phyloP scores from a whole-genome alignment of 2,329 filamentous ascomycete species.

The Talaromyces funiculosus region DNA sequence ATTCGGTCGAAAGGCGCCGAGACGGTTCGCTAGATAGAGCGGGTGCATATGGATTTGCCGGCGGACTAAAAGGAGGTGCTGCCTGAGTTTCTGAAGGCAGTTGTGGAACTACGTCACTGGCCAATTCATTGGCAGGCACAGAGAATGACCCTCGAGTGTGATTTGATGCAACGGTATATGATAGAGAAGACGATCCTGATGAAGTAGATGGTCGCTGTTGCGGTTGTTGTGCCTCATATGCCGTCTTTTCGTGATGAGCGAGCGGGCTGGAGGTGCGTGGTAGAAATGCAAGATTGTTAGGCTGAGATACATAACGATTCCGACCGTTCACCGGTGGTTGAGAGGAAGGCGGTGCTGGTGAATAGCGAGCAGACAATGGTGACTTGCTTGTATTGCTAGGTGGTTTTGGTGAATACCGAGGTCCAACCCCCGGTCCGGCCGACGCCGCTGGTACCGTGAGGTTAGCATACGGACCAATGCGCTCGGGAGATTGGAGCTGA shows the following conservation, averaged over 20 bases:
- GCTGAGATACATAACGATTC: slow-evolving; percentile 39
- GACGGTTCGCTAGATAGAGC: slow-evolving; percentile 28
- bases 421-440: slow-evolving; percentile 25
- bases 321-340: slow-evolving; percentile 21
- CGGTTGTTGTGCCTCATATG: slow-evolving; percentile 26
- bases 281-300: slow-evolving; percentile 48
- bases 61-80: slow-evolving; percentile 21
- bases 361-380: slow-evolving; percentile 37
- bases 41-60: slow-evolving; percentile 29
- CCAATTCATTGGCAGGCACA: slow-evolving; percentile 5
- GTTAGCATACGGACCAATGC: slow-evolving; percentile 28
- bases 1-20: slow-evolving; percentile 18
- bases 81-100: slow-evolving; percentile 19
- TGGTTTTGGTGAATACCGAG: slow-evolving; percentile 41
- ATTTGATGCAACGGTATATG: background rate
- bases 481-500: slow-evolving; percentile 29
- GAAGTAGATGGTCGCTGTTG: slow-evolving; percentile 23
- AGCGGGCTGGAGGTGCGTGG: slow-evolving; percentile 62
- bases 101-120: background rate
- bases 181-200: slow-evolving; percentile 13
- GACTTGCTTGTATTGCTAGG: slow-evolving; percentile 30
- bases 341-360: slow-evolving; percentile 41
- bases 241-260: slow-evolving; percentile 45
- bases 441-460: slow-evolving; percentile 25
- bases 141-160: slow-evolving; percentile 6